Conservation (phyloP, 352 stramenopile genomes). For the Achlya hypogyna region DNA sequence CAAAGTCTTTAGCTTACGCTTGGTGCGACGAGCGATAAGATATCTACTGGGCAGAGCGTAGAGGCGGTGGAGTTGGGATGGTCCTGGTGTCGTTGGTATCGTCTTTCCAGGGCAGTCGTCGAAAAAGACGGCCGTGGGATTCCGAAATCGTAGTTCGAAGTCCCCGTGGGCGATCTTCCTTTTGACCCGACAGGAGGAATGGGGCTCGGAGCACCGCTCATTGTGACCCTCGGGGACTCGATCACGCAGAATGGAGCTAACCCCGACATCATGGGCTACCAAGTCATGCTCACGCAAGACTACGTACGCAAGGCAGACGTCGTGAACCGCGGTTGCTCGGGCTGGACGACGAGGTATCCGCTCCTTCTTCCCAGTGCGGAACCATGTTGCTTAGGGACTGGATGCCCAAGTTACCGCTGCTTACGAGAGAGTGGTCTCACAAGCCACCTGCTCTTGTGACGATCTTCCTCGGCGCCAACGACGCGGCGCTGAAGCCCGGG, state of each 20-base stretch:
- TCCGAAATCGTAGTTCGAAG: not conserved
- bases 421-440: constrained; percentile 29
- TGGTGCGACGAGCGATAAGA: too few species aligned
- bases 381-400: not conserved
- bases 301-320: constrained; percentile 41
- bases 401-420: constrained; percentile 29
- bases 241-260: constrained; percentile 37
- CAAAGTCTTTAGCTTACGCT: too few species aligned
- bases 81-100: too few species aligned
- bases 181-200: not conserved
- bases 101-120: too few species aligned
- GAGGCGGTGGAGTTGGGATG: too few species aligned
- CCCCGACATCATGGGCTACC: constrained; percentile 28
- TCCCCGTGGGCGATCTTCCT: not conserved
- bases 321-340: constrained; percentile 35
- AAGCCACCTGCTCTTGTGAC: constrained; percentile 34
- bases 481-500: constrained; percentile 35
- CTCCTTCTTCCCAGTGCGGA: not conserved
- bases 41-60: too few species aligned
- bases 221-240: constrained; percentile 46
- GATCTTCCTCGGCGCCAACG: constrained; percentile 53
- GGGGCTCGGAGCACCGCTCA: constrained; percentile 13
- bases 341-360: constrained; percentile 45
- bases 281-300: constrained; percentile 30
- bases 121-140: not conserved